These are phyloP conservation scores for Penicillium odoratum DNA, from an alignment of 495 filamentous ascomycete genomes.

Conservation along the genomic window DNA sequence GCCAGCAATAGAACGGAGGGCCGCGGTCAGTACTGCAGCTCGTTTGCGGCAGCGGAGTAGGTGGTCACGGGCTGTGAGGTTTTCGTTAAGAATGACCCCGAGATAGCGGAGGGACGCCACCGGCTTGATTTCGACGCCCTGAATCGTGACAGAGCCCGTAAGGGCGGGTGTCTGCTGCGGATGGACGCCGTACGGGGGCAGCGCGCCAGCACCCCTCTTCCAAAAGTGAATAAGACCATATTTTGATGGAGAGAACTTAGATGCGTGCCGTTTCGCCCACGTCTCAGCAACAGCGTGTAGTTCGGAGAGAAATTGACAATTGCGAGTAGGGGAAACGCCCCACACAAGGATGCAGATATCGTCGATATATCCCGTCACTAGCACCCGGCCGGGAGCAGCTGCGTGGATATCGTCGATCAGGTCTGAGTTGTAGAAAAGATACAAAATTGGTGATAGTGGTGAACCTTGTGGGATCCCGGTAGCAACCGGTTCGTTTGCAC, in stretches of 20 bases:
- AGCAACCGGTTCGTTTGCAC: neutral
- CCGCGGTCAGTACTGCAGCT: no score
- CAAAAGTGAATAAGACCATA: neutral
- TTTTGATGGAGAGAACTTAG: neutral
- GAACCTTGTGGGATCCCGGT: neutral
- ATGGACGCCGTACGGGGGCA: neutral
- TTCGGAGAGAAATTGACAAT: neutral
- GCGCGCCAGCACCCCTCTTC: neutral
- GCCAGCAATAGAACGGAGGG: no score
- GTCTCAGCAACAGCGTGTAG: neutral
- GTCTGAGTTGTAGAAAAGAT: no score
- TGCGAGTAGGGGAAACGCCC: neutral
- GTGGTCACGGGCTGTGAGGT: neutral
- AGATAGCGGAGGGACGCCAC: neutral
- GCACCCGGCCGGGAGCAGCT: no score
- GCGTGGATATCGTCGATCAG: neutral
- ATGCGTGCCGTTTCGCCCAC: neutral
- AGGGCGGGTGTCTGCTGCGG: neutral
- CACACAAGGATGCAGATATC: neutral
- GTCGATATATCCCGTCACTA: neutral
- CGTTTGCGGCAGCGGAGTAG: neutral
- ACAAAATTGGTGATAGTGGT: no score
- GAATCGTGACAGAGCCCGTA: neutral
- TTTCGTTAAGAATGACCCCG: neutral
- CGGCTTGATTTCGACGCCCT: no score